phyloP scores from a whole-genome alignment of 1,139 yeast genomes.

The Kodamaea derodonti region DNA sequence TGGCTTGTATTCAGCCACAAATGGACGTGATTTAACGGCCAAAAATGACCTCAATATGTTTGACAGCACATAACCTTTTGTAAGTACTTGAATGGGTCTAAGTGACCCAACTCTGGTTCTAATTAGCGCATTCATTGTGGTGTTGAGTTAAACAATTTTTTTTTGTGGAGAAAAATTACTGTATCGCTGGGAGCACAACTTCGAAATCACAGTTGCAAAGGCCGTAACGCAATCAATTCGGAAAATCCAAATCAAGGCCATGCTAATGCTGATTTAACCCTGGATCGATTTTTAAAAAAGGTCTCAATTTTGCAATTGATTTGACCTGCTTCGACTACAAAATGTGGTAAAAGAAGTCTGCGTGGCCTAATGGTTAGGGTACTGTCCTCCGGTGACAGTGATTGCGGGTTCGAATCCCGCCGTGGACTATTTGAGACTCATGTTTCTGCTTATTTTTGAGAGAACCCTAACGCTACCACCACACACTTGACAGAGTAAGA shows the following conservation, averaged over 20 bases:
- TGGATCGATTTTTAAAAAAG: too few relatives aligned
- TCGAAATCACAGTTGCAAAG: too few relatives aligned
- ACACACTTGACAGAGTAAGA: too few relatives aligned
- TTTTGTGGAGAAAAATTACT: neutral
- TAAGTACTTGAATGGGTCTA: conserved; percentile 6
- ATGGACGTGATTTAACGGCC: conserved; percentile 3
- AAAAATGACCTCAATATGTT: conserved; percentile 6
- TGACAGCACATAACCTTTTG: conserved; percentile 1
- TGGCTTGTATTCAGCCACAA: conserved; percentile 3
- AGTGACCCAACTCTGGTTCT: conserved; percentile 6
- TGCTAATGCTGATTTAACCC: too few relatives aligned
- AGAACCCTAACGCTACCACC: too few relatives aligned
- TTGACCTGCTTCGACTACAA: neutral
- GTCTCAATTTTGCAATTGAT: too few relatives aligned
- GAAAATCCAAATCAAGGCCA: too few relatives aligned
- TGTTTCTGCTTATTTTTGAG: conserved; percentile 1
- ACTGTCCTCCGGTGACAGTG: conserved; percentile 52
- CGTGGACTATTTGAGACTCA: conserved; percentile 32
- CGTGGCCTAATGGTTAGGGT: conserved; percentile 59
- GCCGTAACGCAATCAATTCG: too few relatives aligned
- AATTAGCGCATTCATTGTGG: conserved; percentile 5
- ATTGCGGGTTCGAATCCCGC: conserved; percentile 62
- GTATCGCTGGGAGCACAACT: too few relatives aligned
- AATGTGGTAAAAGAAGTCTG: conserved; percentile 26
- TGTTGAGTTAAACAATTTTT: conserved; percentile 1